Conservation (phyloP, 352 stramenopile species). For the Phytophthora cryptogea region DNA sequence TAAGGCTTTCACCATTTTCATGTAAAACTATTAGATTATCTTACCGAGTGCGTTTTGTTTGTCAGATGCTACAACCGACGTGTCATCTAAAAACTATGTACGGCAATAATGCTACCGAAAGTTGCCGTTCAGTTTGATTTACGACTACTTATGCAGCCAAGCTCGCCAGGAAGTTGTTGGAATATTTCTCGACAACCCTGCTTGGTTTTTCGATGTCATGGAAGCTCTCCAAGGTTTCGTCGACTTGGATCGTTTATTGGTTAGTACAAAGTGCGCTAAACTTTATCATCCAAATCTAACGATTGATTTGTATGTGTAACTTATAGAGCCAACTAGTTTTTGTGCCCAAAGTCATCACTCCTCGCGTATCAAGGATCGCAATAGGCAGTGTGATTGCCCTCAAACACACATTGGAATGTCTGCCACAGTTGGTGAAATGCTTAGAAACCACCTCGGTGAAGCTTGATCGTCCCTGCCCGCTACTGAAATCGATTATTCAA, state of each 20-base stretch:
- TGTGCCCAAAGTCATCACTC: conserved; percentile 77
- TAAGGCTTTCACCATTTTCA: conserved; percentile 18
- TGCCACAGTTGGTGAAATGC: conserved; percentile 59
- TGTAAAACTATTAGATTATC: not conserved
- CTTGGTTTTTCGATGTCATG: conserved; percentile 83
- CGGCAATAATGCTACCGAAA: not conserved
- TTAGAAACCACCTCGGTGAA: conserved; percentile 44
- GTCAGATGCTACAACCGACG: conserved; percentile 78
- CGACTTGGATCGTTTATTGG: conserved; percentile 78
- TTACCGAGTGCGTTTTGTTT: conserved; percentile 6
- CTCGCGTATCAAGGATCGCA: conserved; percentile 63
- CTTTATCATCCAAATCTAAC: not conserved
- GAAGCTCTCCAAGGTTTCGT: conserved; percentile 74
- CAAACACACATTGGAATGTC: conserved; percentile 79
- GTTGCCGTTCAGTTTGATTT: not conserved
- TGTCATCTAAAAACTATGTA: conserved; percentile 86
- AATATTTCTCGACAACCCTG: conserved; percentile 78
- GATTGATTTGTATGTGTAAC: conserved; percentile 1
- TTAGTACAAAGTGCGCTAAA: conserved; percentile 12
- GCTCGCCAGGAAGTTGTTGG: conserved; percentile 72
- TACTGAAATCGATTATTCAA: conserved; percentile 69
- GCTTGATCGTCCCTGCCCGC: conserved; percentile 36
- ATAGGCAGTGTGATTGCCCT: conserved; percentile 83
- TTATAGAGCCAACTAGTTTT: conserved; percentile 74
- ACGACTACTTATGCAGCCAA: conserved; percentile 37